Evolutionary conservation across 305 asterid genomes (phyloP), one percentile per base, ranked within the genome.

Genomic region (Solanum hybrid): DNA sequence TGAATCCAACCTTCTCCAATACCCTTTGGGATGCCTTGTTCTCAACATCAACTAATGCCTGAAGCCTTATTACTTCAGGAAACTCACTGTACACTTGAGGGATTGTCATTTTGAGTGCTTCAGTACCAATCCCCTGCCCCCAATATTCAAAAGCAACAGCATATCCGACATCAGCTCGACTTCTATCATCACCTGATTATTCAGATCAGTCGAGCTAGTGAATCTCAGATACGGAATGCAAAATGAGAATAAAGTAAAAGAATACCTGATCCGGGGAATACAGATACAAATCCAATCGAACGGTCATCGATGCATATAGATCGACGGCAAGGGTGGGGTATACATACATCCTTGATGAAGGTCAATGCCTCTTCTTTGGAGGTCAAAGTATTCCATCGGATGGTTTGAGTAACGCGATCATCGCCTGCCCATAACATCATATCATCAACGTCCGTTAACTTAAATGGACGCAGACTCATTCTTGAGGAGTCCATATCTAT

Each of bases 1-100:
- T 31, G 87, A 95, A 94, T 3, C 96, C 95, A 61, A 92, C 93
- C 32, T 93, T 95, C 88, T 91, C 94, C 91, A 94, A 8, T 89
- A 94, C 95, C 87, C 95, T 91, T 38, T 93, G 96, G 10, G 96
- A 94, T 22, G 91, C 94, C 89, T 36, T 90, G 86, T 94, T 92
- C 51, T 92, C 93, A 39, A 91, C 92, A 70, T 75, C 86, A 41
- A 76, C 92, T 41, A 88, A 89, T 68, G 94, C 95, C 88, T 94
- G 94, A 90, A 94, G 90, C 91, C 96, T 94, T 5, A 75, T 34
- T 27, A 94, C 22, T 36, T 92, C 77, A 57, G 92, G 92, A 32
- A 93, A 89, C 20, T 92, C 93, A 3, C 61, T 37, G 10, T 91
- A 95, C 29, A 94, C 92, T 73, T 89, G 92, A 12, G 93, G 91